Conservation (phyloP, 768 basidiomycete genomes). For the Amanita exitialis region DNA sequence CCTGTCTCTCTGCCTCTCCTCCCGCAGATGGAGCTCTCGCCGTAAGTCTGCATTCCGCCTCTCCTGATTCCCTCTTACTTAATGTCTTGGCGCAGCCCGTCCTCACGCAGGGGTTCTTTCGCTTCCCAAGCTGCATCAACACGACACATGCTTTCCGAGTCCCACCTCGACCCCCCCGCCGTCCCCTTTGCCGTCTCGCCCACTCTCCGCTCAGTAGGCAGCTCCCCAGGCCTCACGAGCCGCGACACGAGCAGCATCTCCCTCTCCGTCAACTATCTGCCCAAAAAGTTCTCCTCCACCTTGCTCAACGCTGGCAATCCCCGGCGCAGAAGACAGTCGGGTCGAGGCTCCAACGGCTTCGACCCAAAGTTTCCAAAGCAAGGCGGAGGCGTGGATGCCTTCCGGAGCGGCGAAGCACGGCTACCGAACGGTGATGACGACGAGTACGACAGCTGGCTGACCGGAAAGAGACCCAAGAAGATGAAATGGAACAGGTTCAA, state of each 20-base stretch:
- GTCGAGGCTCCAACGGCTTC: constrained; percentile 13
- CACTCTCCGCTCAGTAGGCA: neutral
- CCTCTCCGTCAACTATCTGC: constrained; percentile 66
- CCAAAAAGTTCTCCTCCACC: constrained; percentile 56
- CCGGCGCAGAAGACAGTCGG: constrained; percentile 21
- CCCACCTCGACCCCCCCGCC: neutral
- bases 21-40: neutral
- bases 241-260: constrained; percentile 48
- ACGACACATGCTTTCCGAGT: neutral
- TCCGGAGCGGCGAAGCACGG: constrained; percentile 37
- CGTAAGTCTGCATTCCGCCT: neutral
- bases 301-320: constrained; percentile 30
- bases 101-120: neutral
- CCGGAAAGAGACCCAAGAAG: constrained; percentile 14
- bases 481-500: constrained; percentile 81
- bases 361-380: constrained; percentile 39
- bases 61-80: neutral
- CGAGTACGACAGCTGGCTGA: constrained; percentile 17
- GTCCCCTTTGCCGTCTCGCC: neutral
- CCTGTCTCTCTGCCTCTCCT: neutral
- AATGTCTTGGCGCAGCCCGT: neutral
- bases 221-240: neutral
- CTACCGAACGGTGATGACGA: constrained; percentile 42
- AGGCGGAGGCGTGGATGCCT: constrained; percentile 64
- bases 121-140: constrained; percentile 1